Evolutionary conservation across 140 eudicot genomes (phyloP).

Genomic region (Senecio squalidus): DNA sequence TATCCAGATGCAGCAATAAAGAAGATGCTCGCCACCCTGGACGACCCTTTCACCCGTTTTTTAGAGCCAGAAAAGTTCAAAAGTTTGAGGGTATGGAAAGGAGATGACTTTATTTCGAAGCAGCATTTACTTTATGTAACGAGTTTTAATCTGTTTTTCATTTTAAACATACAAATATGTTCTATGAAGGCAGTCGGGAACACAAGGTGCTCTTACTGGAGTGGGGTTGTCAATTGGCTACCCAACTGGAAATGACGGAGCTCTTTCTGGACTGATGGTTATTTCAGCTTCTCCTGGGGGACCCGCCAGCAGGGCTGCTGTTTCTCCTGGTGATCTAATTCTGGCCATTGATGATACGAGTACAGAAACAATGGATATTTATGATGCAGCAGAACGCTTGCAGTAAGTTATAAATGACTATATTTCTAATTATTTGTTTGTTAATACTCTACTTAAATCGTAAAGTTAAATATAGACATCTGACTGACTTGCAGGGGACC

Average conservation of each 20-base stretch:
- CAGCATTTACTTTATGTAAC: background rate
- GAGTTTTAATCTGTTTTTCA: constrained; percentile 6
- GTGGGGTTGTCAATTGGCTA: constrained; percentile 96
- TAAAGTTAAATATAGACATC: constrained; percentile 13
- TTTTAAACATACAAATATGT: constrained; percentile 28
- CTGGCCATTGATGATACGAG: constrained; percentile 64
- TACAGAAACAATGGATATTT: constrained; percentile 82
- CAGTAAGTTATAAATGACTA: constrained; percentile 48
- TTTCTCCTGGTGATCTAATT: constrained; percentile 74
- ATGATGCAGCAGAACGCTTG: constrained; percentile 96
- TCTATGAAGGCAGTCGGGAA: constrained; percentile 99
- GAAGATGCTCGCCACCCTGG: constrained; percentile 90
- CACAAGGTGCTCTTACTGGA: constrained; percentile 83
- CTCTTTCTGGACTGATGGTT: constrained; percentile 75
- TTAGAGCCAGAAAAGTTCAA: constrained; percentile 89
- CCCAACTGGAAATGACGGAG: constrained; percentile 57
- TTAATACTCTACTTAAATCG: background rate
- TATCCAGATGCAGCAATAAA: constrained; percentile 75
- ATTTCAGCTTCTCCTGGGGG: constrained; percentile 96
- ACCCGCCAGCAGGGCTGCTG: constrained; percentile 81
- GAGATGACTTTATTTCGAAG: constrained; percentile 17
- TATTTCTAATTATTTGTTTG: background rate
- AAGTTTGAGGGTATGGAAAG: constrained; percentile 82
- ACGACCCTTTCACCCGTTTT: constrained; percentile 96
- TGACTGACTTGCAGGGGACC: constrained; percentile 62